phyloP scores from a whole-genome alignment of 768 basidiomycete species.

The Hysterangium stoloniferum region DNA sequence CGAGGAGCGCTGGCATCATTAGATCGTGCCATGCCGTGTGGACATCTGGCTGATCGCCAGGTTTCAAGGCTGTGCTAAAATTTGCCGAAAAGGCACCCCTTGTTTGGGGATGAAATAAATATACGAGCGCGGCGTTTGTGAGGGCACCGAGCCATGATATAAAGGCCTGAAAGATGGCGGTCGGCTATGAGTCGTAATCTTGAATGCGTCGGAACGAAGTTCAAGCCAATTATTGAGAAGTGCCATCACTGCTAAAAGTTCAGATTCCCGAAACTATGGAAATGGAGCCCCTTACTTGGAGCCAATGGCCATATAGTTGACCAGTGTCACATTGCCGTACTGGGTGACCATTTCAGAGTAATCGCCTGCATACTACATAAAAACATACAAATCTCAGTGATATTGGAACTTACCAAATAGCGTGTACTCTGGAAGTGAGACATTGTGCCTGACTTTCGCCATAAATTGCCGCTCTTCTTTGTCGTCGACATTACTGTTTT shows the following conservation, averaged over 20 bases:
- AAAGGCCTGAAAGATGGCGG: conserved; percentile 70
- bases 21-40: conserved; percentile 22
- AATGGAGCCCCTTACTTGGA: conserved; percentile 40
- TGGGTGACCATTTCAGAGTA: conserved; percentile 97
- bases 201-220: conserved; percentile 89
- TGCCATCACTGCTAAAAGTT: conserved; percentile 49
- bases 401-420: conserved; percentile 43
- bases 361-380: conserved; percentile 36
- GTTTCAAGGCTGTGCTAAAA: conserved; percentile 1
- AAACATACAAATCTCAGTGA: background rate
- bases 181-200: conserved; percentile 79
- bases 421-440: conserved; percentile 71
- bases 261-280: background rate
- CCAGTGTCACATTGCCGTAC: conserved; percentile 90
- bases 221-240: conserved; percentile 91
- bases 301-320: conserved; percentile 92
- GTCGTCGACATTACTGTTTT: conserved; percentile 46
- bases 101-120: conserved; percentile 62
- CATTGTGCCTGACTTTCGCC: conserved; percentile 69
- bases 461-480: conserved; percentile 74
- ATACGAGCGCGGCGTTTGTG: conserved; percentile 84
- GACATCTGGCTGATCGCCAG: conserved; percentile 7
- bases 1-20: conserved; percentile 54
- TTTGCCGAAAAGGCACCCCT: conserved; percentile 9
- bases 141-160: conserved; percentile 86